A percentile compares a stretch with the other conserved stretches of the same genome.
Evolutionary conservation across 2,329 filamentous ascomycete species (phyloP).

Genomic region (Botrytis squamosa): DNA sequence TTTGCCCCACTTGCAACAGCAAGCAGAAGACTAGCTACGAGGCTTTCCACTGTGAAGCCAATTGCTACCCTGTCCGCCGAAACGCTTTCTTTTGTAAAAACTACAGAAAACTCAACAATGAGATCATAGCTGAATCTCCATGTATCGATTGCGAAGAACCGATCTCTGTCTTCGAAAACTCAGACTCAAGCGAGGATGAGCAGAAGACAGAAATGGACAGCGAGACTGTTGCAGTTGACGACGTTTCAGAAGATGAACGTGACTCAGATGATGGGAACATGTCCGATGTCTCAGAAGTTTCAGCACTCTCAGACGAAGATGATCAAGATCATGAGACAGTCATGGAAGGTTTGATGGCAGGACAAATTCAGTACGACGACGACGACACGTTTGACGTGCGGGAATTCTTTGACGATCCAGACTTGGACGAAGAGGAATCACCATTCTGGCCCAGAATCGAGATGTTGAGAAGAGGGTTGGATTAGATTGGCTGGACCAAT

Average conservation of each 20-base stretch:
- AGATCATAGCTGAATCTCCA: neutral
- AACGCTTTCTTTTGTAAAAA: fast-evolving
- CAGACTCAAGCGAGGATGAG: neutral
- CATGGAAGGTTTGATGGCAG: neutral
- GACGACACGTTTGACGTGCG: neutral
- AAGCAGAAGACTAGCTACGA: neutral
- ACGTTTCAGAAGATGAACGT: neutral
- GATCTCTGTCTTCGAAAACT: too few relatives aligned
- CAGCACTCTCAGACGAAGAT: neutral
- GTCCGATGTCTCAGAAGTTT: neutral
- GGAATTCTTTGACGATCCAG: neutral
- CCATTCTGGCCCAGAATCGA: neutral
- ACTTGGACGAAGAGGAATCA: neutral
- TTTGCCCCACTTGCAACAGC: neutral
- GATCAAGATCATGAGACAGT: neutral
- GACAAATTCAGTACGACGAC: neutral
- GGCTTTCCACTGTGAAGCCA: neutral
- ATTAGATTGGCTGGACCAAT: neutral
- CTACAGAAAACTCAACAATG: neutral
- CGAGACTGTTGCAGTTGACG: neutral
- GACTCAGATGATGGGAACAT: neutral
- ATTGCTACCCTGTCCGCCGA: too few relatives aligned
- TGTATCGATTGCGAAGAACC: neutral
- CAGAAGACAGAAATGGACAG: neutral
- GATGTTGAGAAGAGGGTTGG: neutral